A percentile compares a stretch with the other conserved stretches of the same genome.
Conservation (phyloP, 257 asterid species). For the Fraxinus cuspidata region DNA sequence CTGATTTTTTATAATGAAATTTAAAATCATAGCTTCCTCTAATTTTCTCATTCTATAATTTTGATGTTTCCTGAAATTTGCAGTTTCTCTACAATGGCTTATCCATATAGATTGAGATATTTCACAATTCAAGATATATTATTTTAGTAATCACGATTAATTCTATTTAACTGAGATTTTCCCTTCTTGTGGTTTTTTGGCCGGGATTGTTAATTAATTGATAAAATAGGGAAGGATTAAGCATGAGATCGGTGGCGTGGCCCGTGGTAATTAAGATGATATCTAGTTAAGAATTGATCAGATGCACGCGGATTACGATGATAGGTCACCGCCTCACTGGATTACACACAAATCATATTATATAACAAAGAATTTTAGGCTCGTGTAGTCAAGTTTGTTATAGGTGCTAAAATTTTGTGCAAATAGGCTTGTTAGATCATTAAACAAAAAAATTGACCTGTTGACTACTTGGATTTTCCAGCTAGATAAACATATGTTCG, state of each 20-base stretch:
- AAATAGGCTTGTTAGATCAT: no score
- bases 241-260: slow-evolving; percentile 34
- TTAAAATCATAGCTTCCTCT: no score
- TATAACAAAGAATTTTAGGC: no score
- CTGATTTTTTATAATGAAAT: no score
- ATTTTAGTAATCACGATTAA: not conserved
- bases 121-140: not conserved
- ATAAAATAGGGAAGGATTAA: slow-evolving; percentile 32
- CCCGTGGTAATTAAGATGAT: slow-evolving; percentile 34
- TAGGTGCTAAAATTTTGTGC: no score
- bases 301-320: slow-evolving; percentile 45
- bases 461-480: not conserved
- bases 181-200: not conserved
- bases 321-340: slow-evolving; percentile 31
- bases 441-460: no score
- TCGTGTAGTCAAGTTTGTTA: no score
- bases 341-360: slow-evolving; percentile 25
- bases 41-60: not conserved
- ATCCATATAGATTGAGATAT: not conserved
- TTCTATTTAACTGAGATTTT: not conserved
- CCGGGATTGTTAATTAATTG: not conserved
- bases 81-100: not conserved
- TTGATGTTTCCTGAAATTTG: not conserved
- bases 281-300: slow-evolving; percentile 53
- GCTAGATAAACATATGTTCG: not conserved